Evolutionary conservation across 371 early-diverging fungal genomes (phyloP).

Genomic region (Mucor indicus): DNA sequence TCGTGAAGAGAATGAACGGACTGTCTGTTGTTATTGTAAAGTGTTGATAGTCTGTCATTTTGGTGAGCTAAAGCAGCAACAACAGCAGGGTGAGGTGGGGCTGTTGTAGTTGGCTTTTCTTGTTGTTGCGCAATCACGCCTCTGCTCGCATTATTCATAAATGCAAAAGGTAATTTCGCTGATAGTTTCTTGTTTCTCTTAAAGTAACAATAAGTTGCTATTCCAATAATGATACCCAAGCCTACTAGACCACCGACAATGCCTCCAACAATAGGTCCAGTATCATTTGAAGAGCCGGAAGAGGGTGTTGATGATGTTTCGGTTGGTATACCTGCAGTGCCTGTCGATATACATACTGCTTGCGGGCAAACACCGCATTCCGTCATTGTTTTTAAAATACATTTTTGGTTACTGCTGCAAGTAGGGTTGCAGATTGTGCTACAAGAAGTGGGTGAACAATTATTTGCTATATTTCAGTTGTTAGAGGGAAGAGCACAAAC

Average conservation of each 20-base stretch:
- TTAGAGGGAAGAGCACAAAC: no score
- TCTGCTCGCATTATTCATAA: not conserved
- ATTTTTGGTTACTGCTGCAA: no score
- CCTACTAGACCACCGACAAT: conserved; percentile 34
- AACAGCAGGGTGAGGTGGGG: conserved; percentile 4
- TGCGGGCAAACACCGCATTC: no score
- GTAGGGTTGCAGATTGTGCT: no score
- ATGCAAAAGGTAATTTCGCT: conserved; percentile 21
- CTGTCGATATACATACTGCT: no score
- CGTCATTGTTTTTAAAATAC: no score
- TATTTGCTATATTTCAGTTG: no score
- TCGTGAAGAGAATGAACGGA: no score
- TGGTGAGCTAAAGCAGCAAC: conserved; percentile 4
- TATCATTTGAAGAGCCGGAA: conserved; percentile 13
- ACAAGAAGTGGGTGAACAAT: no score
- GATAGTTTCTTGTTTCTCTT: conserved; percentile 18
- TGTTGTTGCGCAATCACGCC: not conserved
- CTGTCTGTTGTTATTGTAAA: not conserved
- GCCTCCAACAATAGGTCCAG: conserved; percentile 33
- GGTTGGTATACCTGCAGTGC: not conserved
- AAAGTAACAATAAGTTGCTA: conserved; percentile 11
- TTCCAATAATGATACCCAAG: conserved; percentile 19
- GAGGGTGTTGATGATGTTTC: no score
- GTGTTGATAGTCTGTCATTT: not conserved
- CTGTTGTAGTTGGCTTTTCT: not conserved